Conservation (phyloP, 495 filamentous ascomycete genomes). For the Schizothecium vesticola region DNA sequence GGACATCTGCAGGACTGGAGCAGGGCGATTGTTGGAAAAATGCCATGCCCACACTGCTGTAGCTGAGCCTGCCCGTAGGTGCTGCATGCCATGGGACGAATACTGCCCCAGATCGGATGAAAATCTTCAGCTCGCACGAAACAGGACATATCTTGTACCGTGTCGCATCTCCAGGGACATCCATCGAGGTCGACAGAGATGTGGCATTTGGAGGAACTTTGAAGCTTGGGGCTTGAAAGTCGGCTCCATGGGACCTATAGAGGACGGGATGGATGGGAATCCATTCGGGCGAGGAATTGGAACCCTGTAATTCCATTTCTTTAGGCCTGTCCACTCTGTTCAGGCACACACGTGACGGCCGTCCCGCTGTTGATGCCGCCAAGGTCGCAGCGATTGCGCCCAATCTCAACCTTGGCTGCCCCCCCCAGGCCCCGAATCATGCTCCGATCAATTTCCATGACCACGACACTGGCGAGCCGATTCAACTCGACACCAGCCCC, state of each 20-base stretch:
- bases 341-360: slow-evolving; percentile 23
- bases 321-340: neutral
- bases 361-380: slow-evolving; percentile 20
- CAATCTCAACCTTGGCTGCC: slow-evolving; percentile 24
- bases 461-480: neutral
- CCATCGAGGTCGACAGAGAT: neutral
- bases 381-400: slow-evolving; percentile 18
- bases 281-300: neutral
- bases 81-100: neutral
- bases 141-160: neutral
- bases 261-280: neutral
- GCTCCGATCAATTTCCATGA: slow-evolving; percentile 19
- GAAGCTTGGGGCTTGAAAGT: neutral
- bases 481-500: neutral
- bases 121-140: neutral
- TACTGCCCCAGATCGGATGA: neutral
- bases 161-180: neutral
- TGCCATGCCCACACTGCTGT: too few relatives aligned
- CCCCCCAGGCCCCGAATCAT: slow-evolving; percentile 9
- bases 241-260: neutral
- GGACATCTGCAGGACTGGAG: neutral
- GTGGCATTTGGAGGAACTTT: neutral
- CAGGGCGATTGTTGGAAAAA: too few relatives aligned
- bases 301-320: slow-evolving; percentile 2
- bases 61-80: too few relatives aligned